Evolutionary conservation across 1,284 basidiomycete species (phyloP), one percentile per base, ranked within the genome.

Genomic region (Tetrapyrgos nigripes): DNA sequence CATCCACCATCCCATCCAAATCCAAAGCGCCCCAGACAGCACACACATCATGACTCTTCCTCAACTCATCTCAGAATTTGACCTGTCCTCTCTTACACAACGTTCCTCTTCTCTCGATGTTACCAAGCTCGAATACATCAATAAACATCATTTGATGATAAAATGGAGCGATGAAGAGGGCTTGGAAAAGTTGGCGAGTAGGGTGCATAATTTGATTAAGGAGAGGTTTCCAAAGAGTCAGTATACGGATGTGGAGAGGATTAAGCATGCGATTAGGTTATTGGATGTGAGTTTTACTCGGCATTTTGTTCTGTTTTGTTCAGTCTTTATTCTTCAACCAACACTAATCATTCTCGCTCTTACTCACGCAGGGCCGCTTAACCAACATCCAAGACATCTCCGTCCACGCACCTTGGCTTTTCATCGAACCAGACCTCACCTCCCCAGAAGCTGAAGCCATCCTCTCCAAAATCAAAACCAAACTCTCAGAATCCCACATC

Each of bases 41-140:
- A 90, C 86, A 1, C 75, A 80, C 2, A 71, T 92, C 9, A 83
- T 94, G 81, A 83, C 81, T 0, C 72, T 93, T 28, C 65, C 80
- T 1, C 84, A 92, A 53, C 80, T 95, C 72, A 82, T 90, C 47
- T 48, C 24, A 3, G 53, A 91, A 87, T 94, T 94, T 64, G 87
- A 92, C 57, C 76, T 94, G 24, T 75, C 82, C 1, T 81, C 80
- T 0, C 68, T 94, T 28, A 94, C 92, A 0, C 91, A 92, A 53
- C 85, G 92, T 35, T 87, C 91, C 58, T 84, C 89, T 24, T 83
- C 87, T 28, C 80, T 95, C 24, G 91, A 93, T 61, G 82, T 82
- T 0, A 70, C 75, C 21, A 94, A 94, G 66, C 79, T 95, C 9
- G 84, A 86, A 61, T 89, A 87, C 66, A 76, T 95, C 54, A 95